Percentiles rank a stretch among this genome's conserved stretches.
Evolutionary conservation across 23 red algal species (phyloP).

Genomic region (Pyropia yezoensis): DNA sequence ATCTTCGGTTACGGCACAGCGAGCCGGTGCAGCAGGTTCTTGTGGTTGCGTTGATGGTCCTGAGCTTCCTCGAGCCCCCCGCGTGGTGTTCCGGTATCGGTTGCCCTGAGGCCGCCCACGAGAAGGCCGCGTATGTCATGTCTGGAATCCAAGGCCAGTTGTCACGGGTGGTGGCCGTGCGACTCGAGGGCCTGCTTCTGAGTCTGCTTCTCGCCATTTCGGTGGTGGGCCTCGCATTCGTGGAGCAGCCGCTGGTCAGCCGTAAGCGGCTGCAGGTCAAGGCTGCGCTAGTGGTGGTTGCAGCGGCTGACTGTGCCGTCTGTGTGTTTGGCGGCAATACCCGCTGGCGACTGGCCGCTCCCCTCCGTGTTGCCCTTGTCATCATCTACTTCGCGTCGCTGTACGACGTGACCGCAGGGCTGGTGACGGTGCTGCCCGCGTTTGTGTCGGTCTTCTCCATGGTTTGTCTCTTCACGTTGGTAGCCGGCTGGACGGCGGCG

Average conservation of each 20-base stretch:
- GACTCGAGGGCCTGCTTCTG: constrained; percentile 16
- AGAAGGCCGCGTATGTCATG: constrained; percentile 17
- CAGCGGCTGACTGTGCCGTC: constrained; percentile 8
- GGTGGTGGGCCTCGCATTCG: constrained; percentile 13
- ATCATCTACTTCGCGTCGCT: constrained; percentile 47
- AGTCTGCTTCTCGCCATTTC: constrained; percentile 30
- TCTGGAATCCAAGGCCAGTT: constrained; percentile 38
- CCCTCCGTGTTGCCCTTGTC: constrained; percentile 30
- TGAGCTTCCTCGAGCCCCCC: constrained; percentile 54
- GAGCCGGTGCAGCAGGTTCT: constrained; percentile 13
- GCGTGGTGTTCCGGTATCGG: constrained; percentile 28
- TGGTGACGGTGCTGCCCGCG: constrained; percentile 29
- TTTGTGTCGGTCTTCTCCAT: constrained; percentile 51
- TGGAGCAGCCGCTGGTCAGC: constrained; percentile 16
- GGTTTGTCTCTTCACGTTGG: constrained; percentile 32
- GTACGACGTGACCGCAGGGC: constrained; percentile 25
- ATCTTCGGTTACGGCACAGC: constrained; percentile 39
- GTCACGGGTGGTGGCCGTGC: neutral
- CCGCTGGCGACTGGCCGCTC: constrained; percentile 26
- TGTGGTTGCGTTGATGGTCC: constrained; percentile 23
- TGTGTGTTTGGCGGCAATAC: constrained; percentile 19
- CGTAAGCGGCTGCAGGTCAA: constrained; percentile 6
- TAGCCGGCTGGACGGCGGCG: constrained; percentile 47
- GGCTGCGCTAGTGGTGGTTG: constrained; percentile 4
- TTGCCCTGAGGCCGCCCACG: constrained; percentile 20